Conservation (phyloP, 2,329 filamentous ascomycete species). For the Sporothrix brasiliensis region DNA sequence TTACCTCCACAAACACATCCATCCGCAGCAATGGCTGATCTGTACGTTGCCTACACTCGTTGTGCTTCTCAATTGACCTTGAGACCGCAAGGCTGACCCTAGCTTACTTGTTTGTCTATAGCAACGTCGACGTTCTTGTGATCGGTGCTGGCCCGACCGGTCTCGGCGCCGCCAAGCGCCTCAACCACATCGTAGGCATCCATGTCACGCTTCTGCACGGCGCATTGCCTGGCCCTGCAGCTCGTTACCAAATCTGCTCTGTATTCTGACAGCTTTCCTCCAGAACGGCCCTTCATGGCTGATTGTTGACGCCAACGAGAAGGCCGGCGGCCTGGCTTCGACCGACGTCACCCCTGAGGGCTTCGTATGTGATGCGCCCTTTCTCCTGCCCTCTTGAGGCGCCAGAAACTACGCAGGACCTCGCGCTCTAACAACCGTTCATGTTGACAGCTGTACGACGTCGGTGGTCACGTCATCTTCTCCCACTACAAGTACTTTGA, state of each 20-base stretch:
- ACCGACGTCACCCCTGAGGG: slow-evolving; percentile 95
- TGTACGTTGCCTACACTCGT: slow-evolving; percentile 21
- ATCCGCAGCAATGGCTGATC: slow-evolving; percentile 31
- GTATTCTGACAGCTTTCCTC: slow-evolving; percentile 18
- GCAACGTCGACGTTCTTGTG: slow-evolving; percentile 93
- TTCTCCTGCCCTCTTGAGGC: slow-evolving; percentile 12
- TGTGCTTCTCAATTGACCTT: slow-evolving; percentile 1
- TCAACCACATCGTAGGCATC: slow-evolving; percentile 84
- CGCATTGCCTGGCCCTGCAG: not conserved
- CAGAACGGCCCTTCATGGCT: slow-evolving; percentile 93
- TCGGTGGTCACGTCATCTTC: slow-evolving; percentile 98
- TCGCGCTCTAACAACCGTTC: not conserved
- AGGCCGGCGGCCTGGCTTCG: slow-evolving; percentile 90
- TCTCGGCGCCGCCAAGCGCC: slow-evolving; percentile 94
- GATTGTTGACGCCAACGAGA: slow-evolving; percentile 90
- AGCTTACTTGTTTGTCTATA: slow-evolving; percentile 44
- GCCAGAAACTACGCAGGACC: not conserved
- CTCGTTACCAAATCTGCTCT: not conserved
- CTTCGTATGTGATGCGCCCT: slow-evolving; percentile 70
- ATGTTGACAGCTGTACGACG: slow-evolving; percentile 81
- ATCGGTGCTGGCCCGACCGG: slow-evolving; percentile 98
- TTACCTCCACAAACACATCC: not conserved
- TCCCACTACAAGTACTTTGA: slow-evolving; percentile 99
- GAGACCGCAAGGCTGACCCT: not conserved
- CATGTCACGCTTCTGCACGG: not conserved